These are phyloP conservation scores for Carallia pectinifolia DNA, from an alignment of 345 rosid species.

Conservation along the genomic window DNA sequence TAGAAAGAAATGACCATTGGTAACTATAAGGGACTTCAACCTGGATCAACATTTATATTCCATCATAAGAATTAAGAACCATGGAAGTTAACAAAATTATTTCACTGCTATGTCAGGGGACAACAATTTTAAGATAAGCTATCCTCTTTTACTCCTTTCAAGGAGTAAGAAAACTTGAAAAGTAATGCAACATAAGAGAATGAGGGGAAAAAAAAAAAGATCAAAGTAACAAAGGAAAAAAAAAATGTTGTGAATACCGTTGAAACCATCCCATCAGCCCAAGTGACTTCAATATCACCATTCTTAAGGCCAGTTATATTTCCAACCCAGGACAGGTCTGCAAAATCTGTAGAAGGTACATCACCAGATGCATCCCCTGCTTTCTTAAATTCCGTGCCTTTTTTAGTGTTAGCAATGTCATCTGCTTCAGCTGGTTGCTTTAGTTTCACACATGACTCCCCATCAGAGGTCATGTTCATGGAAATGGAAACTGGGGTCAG, in stretches of 20 bases:
- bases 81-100: neutral
- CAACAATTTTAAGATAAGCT: too few species aligned
- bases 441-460: slow-evolving; percentile 35
- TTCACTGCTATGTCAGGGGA: neutral
- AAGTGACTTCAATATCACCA: slow-evolving; percentile 96
- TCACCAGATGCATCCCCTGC: slow-evolving; percentile 32
- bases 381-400: slow-evolving; percentile 34
- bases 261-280: slow-evolving; percentile 98
- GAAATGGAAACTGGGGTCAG: slow-evolving; percentile 59
- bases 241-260: slow-evolving; percentile 43
- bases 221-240: neutral
- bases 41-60: neutral
- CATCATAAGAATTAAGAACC: neutral
- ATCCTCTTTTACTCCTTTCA: too few species aligned
- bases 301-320: slow-evolving; percentile 85
- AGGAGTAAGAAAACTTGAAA: too few species aligned
- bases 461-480: slow-evolving; percentile 32
- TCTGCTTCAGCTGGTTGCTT: slow-evolving; percentile 32
- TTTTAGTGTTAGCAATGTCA: slow-evolving; percentile 31
- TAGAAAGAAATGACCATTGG: neutral
- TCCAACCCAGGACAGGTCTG: slow-evolving; percentile 95
- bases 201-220: neutral
- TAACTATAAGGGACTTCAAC: neutral
- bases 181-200: neutral
- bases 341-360: slow-evolving; percentile 35